Conservation (phyloP, 1,139 yeast species). For the Saccharomyces hybrid region DNA sequence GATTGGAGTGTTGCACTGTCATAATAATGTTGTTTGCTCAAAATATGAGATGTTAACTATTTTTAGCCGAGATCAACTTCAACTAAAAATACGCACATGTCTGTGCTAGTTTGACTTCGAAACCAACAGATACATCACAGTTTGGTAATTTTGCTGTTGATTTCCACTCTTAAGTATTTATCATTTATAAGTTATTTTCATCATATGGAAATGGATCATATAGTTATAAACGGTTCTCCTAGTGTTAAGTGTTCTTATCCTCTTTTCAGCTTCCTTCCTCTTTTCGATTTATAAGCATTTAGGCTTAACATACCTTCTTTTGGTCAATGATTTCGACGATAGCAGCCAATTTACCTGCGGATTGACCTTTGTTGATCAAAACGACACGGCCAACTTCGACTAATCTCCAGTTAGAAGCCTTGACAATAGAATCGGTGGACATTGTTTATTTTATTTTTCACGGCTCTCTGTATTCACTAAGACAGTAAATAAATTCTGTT, state of each 20-base stretch:
- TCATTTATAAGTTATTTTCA: neutral
- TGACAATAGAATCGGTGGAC: slow-evolving; percentile 73
- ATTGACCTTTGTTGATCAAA: slow-evolving; percentile 67
- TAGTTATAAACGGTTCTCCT: neutral
- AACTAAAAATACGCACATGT: neutral
- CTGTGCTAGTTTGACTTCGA: neutral
- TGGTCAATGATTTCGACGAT: slow-evolving; percentile 98
- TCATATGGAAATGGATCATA: neutral
- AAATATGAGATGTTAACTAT: neutral
- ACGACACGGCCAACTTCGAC: slow-evolving; percentile 99
- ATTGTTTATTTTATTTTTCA: slow-evolving; percentile 28
- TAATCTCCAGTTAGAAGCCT: slow-evolving; percentile 97
- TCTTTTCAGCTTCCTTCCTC: neutral
- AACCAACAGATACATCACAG: neutral
- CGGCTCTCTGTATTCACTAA: slow-evolving; percentile 10
- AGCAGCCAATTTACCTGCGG: slow-evolving; percentile 78
- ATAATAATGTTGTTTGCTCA: neutral
- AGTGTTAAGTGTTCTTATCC: neutral
- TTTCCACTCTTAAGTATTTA: neutral
- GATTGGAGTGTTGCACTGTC: neutral
- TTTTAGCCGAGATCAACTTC: neutral
- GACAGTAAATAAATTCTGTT: neutral
- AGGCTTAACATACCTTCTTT: slow-evolving; percentile 76
- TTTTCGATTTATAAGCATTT: neutral
- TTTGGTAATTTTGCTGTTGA: neutral